A percentile compares a stretch with the other conserved stretches of the same genome.
These are phyloP conservation scores for Rosa chinensis DNA, from an alignment of 306 rosid genomes.

Conservation along the genomic window DNA sequence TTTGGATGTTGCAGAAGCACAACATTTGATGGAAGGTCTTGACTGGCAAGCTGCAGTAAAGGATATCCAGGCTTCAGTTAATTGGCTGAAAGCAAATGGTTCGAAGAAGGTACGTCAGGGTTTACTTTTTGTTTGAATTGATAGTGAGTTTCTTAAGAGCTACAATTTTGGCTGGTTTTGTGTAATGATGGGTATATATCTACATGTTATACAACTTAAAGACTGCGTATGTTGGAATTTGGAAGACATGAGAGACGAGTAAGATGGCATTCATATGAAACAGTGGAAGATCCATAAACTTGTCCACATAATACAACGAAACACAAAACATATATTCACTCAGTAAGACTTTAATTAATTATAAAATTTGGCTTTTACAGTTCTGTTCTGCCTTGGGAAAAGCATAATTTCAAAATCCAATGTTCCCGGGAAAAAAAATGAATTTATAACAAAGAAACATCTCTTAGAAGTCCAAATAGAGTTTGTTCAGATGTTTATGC, in stretches of 20 bases:
- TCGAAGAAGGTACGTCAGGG: constrained; percentile 64
- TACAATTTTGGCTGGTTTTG: constrained; percentile 1
- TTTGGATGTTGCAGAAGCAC: constrained; percentile 90
- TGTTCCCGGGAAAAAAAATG: background rate
- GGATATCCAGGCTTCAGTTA: constrained; percentile 77
- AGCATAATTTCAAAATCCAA: background rate
- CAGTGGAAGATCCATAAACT: background rate
- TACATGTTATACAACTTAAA: background rate
- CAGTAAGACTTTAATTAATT: background rate
- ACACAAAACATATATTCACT: background rate
- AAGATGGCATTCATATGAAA: background rate
- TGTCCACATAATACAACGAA: background rate
- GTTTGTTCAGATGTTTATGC: background rate
- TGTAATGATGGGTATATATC: background rate
- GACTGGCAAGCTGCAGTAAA: constrained; percentile 98
- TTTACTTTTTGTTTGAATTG: constrained; percentile 12
- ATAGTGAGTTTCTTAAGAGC: background rate
- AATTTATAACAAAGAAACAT: background rate
- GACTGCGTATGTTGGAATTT: background rate
- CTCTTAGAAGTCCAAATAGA: background rate
- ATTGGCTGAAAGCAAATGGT: constrained; percentile 94
- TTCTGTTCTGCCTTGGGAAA: background rate
- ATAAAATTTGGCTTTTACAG: background rate
- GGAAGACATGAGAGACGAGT: background rate
- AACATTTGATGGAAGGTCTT: constrained; percentile 81